These are phyloP conservation scores for Mortierella polycephala DNA, from an alignment of 371 early-diverging fungal species.

Conservation along the genomic window DNA sequence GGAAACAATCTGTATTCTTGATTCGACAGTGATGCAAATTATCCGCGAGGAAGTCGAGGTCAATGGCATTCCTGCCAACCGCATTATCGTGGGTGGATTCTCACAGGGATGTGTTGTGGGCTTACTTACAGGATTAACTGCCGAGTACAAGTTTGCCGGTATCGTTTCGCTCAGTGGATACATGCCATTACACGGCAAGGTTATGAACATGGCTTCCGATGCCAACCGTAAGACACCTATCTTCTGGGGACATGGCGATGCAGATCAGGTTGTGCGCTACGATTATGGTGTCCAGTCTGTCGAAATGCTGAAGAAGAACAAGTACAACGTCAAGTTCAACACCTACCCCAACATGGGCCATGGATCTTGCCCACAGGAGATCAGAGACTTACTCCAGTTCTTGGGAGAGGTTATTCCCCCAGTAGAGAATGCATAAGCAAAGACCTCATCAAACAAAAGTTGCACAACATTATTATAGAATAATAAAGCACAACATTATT, in stretches of 20 bases:
- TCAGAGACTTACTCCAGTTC: conserved; percentile 78
- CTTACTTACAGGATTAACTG: conserved; percentile 76
- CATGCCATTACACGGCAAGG: conserved; percentile 73
- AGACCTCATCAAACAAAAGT: not conserved
- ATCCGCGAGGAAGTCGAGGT: conserved; percentile 81
- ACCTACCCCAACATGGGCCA: conserved; percentile 87
- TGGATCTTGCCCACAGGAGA: conserved; percentile 76
- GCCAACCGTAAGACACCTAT: conserved; percentile 83
- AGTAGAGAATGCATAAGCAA: not conserved
- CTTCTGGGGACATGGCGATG: conserved; percentile 90
- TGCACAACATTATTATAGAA: too few relatives aligned
- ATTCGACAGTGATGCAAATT: conserved; percentile 69
- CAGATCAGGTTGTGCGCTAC: conserved; percentile 80
- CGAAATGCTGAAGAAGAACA: conserved; percentile 70
- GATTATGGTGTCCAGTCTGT: conserved; percentile 77
- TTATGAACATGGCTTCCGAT: conserved; percentile 69
- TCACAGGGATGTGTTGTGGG: conserved; percentile 91
- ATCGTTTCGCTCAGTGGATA: conserved; percentile 80
- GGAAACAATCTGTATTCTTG: not conserved
- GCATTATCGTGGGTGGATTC: conserved; percentile 95
- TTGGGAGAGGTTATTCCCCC: conserved; percentile 63
- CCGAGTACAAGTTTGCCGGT: conserved; percentile 74
- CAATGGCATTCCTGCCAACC: conserved; percentile 80
- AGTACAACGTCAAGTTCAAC: conserved; percentile 79
- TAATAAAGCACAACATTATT: too few relatives aligned